phyloP scores from a whole-genome alignment of 768 basidiomycete species.

The Leccinum ochraceum region DNA sequence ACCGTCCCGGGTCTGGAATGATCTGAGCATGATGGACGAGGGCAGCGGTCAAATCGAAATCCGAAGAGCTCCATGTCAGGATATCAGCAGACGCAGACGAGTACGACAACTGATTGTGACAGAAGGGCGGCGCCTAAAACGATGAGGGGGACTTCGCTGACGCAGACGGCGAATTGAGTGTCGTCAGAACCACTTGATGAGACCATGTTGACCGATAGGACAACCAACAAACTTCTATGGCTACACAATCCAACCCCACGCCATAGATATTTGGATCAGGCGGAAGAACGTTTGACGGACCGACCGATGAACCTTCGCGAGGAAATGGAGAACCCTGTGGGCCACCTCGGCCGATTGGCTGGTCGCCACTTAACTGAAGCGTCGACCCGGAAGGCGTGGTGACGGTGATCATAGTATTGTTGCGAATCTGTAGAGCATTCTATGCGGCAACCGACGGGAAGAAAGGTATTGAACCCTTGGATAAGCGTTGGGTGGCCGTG shows the following conservation, averaged over 20 bases:
- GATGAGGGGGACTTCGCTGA: conserved; percentile 30
- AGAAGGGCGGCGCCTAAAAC: conserved; percentile 15
- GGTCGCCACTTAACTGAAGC: conserved; percentile 53
- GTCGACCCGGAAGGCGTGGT: conserved; percentile 73
- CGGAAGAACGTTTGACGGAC: conserved; percentile 10
- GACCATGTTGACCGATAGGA: conserved; percentile 18
- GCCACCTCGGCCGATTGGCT: conserved; percentile 38
- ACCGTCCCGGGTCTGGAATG: too few species aligned
- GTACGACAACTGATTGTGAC: conserved; percentile 27
- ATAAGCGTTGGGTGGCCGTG: conserved; percentile 88
- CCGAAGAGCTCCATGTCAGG: too few species aligned
- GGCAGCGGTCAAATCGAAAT: too few species aligned
- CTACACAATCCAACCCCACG: conserved; percentile 41
- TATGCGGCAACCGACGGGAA: conserved; percentile 93
- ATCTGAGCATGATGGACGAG: too few species aligned
- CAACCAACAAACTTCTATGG: conserved; percentile 40
- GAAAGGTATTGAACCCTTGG: conserved; percentile 97
- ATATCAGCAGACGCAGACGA: too few species aligned
- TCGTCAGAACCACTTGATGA: conserved; percentile 14
- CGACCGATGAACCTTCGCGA: conserved; percentile 15
- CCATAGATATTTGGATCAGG: conserved; percentile 30
- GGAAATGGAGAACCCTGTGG: conserved; percentile 40
- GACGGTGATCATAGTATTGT: conserved; percentile 71
- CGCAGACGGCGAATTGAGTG: conserved; percentile 16
- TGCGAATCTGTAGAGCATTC: conserved; percentile 68